These are phyloP conservation scores for Ceratocystis variospora DNA, from an alignment of 2,329 filamentous ascomycete genomes.

Conservation along the genomic window DNA sequence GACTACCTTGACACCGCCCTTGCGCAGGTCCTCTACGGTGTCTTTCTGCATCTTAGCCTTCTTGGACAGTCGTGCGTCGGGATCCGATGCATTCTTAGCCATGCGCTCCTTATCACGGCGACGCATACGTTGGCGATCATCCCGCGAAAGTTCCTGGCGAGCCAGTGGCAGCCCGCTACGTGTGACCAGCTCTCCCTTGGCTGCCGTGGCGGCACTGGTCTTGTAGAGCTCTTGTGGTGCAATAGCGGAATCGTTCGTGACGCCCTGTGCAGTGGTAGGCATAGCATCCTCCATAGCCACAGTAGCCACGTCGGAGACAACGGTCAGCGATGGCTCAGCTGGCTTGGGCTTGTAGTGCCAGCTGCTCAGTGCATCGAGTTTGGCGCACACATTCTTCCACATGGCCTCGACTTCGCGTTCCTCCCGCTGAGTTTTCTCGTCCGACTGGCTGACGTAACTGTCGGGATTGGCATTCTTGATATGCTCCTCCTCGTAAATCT, in stretches of 20 bases:
- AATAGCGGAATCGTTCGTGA: slow-evolving; percentile 57
- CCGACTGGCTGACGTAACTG: slow-evolving; percentile 64
- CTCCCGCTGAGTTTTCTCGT: slow-evolving; percentile 69
- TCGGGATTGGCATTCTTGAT: slow-evolving; percentile 62
- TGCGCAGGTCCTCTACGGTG: slow-evolving; percentile 56
- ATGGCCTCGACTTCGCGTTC: slow-evolving; percentile 69
- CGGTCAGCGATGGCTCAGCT: slow-evolving; percentile 63
- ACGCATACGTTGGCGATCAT: slow-evolving; percentile 65
- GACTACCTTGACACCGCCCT: slow-evolving; percentile 82
- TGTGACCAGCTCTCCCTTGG: slow-evolving; percentile 61
- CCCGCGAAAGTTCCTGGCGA: slow-evolving; percentile 72
- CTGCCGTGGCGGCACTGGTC: slow-evolving; percentile 43
- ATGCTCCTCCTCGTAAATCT: slow-evolving; percentile 90
- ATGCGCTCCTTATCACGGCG: slow-evolving; percentile 70
- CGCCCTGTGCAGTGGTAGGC: slow-evolving; percentile 64
- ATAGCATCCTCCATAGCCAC: slow-evolving; percentile 92
- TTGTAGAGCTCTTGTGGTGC: slow-evolving; percentile 92
- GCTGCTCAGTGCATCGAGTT: slow-evolving; percentile 78
- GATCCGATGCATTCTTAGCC: slow-evolving; percentile 49
- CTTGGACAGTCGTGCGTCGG: slow-evolving; percentile 23
- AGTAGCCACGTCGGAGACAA: slow-evolving; percentile 81
- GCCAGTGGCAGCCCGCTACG: slow-evolving; percentile 67
- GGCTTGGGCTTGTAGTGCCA: slow-evolving; percentile 94
- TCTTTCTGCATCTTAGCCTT: slow-evolving; percentile 31
- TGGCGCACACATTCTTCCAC: slow-evolving; percentile 68